Conservation (phyloP, 2,329 filamentous ascomycete species). For the Claviceps cyperi region DNA sequence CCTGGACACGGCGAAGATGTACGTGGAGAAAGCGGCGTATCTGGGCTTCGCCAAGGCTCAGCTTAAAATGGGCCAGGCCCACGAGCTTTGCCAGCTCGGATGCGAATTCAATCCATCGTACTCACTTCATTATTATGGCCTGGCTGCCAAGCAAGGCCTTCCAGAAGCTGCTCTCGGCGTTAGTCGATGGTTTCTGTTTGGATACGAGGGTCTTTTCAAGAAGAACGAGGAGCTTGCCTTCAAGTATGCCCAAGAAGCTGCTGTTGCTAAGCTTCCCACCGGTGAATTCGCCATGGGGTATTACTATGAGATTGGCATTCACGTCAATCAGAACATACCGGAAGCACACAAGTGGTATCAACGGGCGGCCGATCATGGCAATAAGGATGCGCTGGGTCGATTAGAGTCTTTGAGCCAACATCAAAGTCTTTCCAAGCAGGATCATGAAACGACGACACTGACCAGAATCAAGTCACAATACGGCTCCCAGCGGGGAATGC, state of each 20-base stretch:
- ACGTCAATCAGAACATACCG: slow-evolving; percentile 66
- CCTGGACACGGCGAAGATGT: slow-evolving; percentile 59
- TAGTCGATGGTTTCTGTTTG: slow-evolving; percentile 97
- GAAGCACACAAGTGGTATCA: slow-evolving; percentile 85
- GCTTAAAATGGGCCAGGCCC: slow-evolving; percentile 91
- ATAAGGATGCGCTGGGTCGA: slow-evolving; percentile 70
- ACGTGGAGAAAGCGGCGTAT: slow-evolving; percentile 93
- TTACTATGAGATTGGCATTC: slow-evolving; percentile 93
- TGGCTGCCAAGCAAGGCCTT: slow-evolving; percentile 84
- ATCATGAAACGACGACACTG: slow-evolving; percentile 86
- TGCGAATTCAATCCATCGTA: slow-evolving; percentile 91
- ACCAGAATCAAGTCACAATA: slow-evolving; percentile 73
- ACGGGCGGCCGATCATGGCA: slow-evolving; percentile 77
- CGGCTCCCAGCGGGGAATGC: slow-evolving; percentile 49
- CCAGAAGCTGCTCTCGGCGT: slow-evolving; percentile 89
- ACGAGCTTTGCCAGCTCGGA: slow-evolving; percentile 83
- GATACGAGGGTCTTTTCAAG: slow-evolving; percentile 78
- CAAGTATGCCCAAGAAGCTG: slow-evolving; percentile 78
- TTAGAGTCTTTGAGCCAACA: slow-evolving; percentile 74
- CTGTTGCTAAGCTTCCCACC: slow-evolving; percentile 65
- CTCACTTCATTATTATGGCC: slow-evolving; percentile 88
- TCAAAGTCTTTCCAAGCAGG: slow-evolving; percentile 72
- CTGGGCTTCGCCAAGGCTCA: slow-evolving; percentile 93
- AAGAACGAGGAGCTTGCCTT: slow-evolving; percentile 95
- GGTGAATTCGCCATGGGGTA: slow-evolving; percentile 96